Conservation (phyloP, 768 basidiomycete genomes). For the Mycena belliarum region DNA sequence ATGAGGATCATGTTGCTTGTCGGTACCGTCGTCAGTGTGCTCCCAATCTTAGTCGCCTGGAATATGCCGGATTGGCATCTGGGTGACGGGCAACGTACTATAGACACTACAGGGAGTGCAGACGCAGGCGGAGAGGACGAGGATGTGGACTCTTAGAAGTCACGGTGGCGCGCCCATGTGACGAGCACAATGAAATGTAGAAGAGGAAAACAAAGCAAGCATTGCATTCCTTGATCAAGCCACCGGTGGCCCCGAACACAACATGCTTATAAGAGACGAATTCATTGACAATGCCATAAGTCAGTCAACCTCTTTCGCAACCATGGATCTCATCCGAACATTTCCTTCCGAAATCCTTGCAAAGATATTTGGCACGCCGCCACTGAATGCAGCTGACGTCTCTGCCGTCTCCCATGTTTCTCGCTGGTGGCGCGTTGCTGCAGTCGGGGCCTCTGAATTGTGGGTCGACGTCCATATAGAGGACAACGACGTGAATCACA, state of each 20-base stretch:
- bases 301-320: not conserved
- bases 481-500: not conserved
- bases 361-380: not conserved
- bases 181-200: not conserved
- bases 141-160: not conserved
- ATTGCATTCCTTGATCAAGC: not conserved
- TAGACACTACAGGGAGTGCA: conserved; percentile 31
- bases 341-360: conserved; percentile 4
- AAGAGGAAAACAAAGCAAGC: not conserved
- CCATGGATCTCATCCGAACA: conserved; percentile 1
- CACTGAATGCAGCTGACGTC: not conserved
- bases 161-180: not conserved
- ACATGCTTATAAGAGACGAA: not conserved
- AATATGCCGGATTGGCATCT: conserved; percentile 69
- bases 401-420: not conserved
- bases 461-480: conserved; percentile 2
- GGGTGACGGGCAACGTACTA: conserved; percentile 70
- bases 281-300: not conserved
- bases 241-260: not conserved
- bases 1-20: conserved; percentile 59
- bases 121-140: not conserved
- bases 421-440: conserved; percentile 4
- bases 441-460: conserved; percentile 2
- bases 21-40: conserved; percentile 51
- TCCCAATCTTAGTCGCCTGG: conserved; percentile 60